A percentile compares a stretch with the other conserved stretches of the same genome.
phyloP scores from a whole-genome alignment of 805 yeast species.

The Yarrowia deformans region DNA sequence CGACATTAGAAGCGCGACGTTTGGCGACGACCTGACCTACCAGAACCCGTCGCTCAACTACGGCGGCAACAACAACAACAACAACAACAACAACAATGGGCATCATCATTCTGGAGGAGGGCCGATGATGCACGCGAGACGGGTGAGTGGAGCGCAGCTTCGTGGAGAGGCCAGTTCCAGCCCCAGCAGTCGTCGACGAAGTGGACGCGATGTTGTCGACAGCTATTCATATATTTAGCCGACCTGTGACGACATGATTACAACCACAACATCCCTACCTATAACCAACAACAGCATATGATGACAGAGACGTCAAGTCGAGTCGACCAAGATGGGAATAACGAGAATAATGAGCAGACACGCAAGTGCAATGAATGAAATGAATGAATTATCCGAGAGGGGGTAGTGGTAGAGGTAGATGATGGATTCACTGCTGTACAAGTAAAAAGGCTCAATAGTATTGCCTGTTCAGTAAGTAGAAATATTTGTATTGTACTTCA shows the following conservation, averaged over 20 bases:
- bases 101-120: neutral
- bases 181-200: slow-evolving; percentile 28
- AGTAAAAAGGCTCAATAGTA: too few species aligned
- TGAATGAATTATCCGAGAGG: neutral
- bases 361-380: slow-evolving; percentile 20
- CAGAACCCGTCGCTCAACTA: slow-evolving; percentile 24
- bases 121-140: slow-evolving; percentile 2
- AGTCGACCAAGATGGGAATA: neutral
- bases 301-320: neutral
- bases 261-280: neutral
- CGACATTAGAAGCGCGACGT: slow-evolving; percentile 50
- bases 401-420: too few species aligned
- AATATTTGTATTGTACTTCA: too few species aligned
- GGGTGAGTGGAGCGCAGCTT: slow-evolving; percentile 31
- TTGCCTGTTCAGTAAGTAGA: too few species aligned
- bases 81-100: neutral
- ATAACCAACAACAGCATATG: neutral
- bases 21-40: slow-evolving; percentile 46
- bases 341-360: slow-evolving; percentile 20
- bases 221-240: slow-evolving; percentile 21
- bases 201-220: slow-evolving; percentile 29
- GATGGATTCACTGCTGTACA: too few species aligned
- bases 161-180: slow-evolving; percentile 29
- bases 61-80: neutral
- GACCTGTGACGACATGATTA: neutral